Evolutionary conservation across 805 yeast genomes (phyloP), one percentile per base, ranked within the genome.

Genomic region (Scheffersomyces amazonensis): DNA sequence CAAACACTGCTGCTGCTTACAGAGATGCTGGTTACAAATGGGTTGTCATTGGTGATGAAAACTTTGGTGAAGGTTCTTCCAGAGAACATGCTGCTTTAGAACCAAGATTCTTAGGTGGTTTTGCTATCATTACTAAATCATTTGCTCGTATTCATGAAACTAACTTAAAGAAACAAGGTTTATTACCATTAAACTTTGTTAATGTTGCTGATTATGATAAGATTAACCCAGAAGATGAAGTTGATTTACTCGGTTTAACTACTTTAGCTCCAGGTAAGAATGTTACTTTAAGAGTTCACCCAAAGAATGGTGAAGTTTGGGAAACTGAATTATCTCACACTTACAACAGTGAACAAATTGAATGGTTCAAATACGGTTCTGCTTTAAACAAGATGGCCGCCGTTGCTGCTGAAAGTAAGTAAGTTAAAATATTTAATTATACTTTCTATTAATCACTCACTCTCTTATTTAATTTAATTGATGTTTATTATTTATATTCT

Each of bases 1-100:
- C 99, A 74, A 96, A 89, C 70, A 86, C 95, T 54, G 97, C 95
- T 59, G 82, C 80, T 66, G 86, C 80, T 67, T 91, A 91, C 90
- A 87, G 96, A 75, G 95, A 87, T 64, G 73, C 82, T 52, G 96
- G 95, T 56, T 75, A 83, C 62, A 83, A 76, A 61, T 91, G 98
- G 98, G 96, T 90, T 72, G 98, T 91, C 52, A 79, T 91, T 62
- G 99, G 97, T 72, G 98, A 88, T 63, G 97, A 91, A 75, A 91
- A 91, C 78, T 87, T 90, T 61, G 99, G 99, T 79, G 99, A 91
- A 78, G 99, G 99, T 76, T 90, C 97, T 48, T 91, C 98, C 57
- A 88, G 99, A 80, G 99, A 91, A 76, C 99, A 91, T 69, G 99
- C 98, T 64, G 99, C 99, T 56, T 81, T 91, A 67, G 96, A 90